phyloP scores from a whole-genome alignment of 2,329 filamentous ascomycete genomes.

The Balansia obtecta region DNA sequence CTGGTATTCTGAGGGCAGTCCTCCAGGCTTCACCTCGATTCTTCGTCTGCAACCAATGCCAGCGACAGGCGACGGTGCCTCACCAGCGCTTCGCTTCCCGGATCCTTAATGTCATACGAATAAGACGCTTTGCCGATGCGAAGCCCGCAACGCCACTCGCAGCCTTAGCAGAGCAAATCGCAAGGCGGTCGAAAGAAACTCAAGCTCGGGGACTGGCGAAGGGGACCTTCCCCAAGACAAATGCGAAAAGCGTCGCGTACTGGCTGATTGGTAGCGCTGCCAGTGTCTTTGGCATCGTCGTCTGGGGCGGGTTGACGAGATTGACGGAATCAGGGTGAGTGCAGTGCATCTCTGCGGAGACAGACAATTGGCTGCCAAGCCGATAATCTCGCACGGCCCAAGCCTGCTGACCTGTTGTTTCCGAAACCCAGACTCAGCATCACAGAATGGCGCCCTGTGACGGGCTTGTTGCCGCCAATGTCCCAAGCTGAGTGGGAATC shows the following conservation, averaged over 20 bases:
- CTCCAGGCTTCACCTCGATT: constrained; percentile 26
- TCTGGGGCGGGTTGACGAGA: constrained; percentile 86
- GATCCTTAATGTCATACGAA: constrained; percentile 27
- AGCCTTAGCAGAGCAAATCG: constrained; percentile 15
- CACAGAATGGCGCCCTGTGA: constrained; percentile 97
- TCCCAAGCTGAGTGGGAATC: constrained; percentile 73
- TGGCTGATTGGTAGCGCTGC: constrained; percentile 87
- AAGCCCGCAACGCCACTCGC: constrained; percentile 17
- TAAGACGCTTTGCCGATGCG: constrained; percentile 25
- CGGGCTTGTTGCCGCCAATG: constrained; percentile 76
- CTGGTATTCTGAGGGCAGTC: constrained; percentile 28
- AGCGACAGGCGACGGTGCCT: constrained; percentile 15
- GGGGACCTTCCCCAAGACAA: constrained; percentile 45
- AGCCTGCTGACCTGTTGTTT: neutral
- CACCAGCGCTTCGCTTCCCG: constrained; percentile 22
- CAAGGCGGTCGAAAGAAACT: constrained; percentile 11
- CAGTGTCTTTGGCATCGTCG: constrained; percentile 92
- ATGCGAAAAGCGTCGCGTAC: constrained; percentile 68
- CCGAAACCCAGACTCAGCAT: constrained; percentile 67
- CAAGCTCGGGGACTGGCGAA: constrained; percentile 16
- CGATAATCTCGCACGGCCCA: neutral
- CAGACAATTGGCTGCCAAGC: neutral
- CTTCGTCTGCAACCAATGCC: constrained; percentile 38
- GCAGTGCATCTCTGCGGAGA: constrained; percentile 9
- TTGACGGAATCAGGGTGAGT: constrained; percentile 88